These are phyloP conservation scores for Gloeostereum incarnatum DNA, from an alignment of 768 basidiomycete species.

Conservation along the genomic window DNA sequence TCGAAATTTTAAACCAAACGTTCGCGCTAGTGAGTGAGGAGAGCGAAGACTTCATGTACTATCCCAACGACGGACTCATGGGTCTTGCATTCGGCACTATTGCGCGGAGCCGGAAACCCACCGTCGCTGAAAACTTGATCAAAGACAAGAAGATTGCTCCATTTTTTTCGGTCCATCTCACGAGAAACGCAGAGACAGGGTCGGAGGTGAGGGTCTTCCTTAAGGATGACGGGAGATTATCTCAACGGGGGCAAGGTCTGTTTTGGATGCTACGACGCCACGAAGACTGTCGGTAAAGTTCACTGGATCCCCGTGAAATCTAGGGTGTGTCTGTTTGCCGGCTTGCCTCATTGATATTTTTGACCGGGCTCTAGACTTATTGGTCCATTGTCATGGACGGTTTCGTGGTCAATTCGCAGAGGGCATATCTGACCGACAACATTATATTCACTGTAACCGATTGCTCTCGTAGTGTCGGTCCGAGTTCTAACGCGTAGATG, in stretches of 20 bases:
- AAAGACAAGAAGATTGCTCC: constrained; percentile 28
- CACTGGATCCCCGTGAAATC: constrained; percentile 29
- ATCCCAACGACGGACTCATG: constrained; percentile 48
- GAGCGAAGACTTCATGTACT: constrained; percentile 37
- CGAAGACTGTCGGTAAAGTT: constrained; percentile 19
- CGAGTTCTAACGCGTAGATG: no score
- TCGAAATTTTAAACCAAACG: constrained; percentile 36
- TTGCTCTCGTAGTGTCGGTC: no score
- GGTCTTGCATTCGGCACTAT: constrained; percentile 58
- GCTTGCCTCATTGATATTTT: no score
- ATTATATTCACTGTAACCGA: no score
- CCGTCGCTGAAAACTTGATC: constrained; percentile 61
- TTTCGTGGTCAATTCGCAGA: no score
- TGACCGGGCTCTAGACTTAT: no score
- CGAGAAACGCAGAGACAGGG: constrained; percentile 27
- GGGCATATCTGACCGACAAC: no score
- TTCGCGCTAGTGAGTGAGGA: constrained; percentile 43
- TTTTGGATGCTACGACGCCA: constrained; percentile 23
- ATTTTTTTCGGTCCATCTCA: constrained; percentile 52
- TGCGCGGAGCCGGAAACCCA: constrained; percentile 30
- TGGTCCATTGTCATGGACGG: no score
- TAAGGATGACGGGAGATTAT: background rate
- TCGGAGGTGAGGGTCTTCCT: constrained; percentile 32
- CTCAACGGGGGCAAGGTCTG: constrained; percentile 17
- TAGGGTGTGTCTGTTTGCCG: no score